Base-by-base conservation (phyloP, 1,284 basidiomycete genomes). In the Puccinia coronata region DNA sequence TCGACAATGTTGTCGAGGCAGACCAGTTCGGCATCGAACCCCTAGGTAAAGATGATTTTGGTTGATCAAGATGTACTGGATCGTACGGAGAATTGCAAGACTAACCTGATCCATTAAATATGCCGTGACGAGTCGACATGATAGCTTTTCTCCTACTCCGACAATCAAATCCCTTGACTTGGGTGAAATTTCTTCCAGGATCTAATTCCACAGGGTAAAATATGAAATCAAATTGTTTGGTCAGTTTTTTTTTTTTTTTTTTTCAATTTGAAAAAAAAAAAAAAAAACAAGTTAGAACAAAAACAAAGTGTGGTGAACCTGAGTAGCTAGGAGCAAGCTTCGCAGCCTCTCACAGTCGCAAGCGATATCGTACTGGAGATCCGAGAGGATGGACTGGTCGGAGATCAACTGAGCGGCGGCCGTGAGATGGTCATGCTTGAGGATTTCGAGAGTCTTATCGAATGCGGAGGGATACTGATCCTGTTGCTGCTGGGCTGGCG, bases 121-220 rank as follows among this genome's bases (percentile, higher is more conserved):
- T 18, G 95, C 94, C 0, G 94, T 91, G 85, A 98, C 93, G 67
- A 98, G 90, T 85, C 97, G 96, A 87, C 96, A 99, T 11, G 91
- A 91, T 34, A 99, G 87, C 53, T 92, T 89, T 87, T 99, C 97
- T 51, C 96, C 97, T 74, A 96, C 91, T 36, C 96, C 96, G 82
- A 98, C 90, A 84, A 99, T 98, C 83, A 90, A 95, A 86, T 99
- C 97, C 86, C 92, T 92, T 59, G 95, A 96, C 81, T 94, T 89
- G 36, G 94, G 92, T 18, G 96, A 98, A 82, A 99, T 96, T 86
- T 99, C 96, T 86, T 98, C 93, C 82, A 99, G 96, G 84, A 99
- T 93, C 93, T 96, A 83, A 41, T 28, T 1, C 2, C 4, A 43
- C 6, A 47, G 14, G 20, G 23, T 53, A n/a, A n/a, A n/a, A n/a